phyloP scores from a whole-genome alignment of 805 yeast species.

The Yarrowia alimentaria region DNA sequence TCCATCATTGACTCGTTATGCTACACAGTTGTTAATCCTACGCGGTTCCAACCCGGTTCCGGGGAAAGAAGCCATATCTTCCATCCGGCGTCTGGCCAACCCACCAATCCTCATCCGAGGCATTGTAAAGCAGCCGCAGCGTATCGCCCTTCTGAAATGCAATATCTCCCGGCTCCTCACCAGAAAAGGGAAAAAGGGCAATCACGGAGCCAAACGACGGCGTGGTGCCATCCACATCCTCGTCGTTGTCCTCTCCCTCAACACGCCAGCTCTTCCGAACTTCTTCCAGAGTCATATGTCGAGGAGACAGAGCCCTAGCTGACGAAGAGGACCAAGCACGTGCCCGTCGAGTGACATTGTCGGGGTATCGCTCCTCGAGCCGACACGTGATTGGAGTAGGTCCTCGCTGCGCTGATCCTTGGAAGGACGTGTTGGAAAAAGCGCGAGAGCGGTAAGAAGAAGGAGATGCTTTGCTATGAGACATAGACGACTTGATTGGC shows the following conservation, averaged over 20 bases:
- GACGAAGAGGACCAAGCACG: conserved; percentile 36
- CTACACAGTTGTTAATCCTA: no score
- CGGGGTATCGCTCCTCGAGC: conserved; percentile 28
- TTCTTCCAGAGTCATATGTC: conserved; percentile 8
- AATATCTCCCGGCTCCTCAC: conserved; percentile 43
- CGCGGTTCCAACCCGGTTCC: conserved; percentile 43
- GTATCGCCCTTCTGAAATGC: conserved; percentile 42
- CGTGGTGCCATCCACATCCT: neutral
- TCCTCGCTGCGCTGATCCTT: conserved; percentile 5
- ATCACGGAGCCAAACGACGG: conserved; percentile 26
- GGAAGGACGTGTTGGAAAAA: conserved; percentile 5
- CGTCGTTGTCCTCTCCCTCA: conserved; percentile 12
- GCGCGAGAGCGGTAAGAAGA: conserved; percentile 10
- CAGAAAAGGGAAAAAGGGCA: conserved; percentile 41
- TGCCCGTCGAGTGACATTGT: conserved; percentile 30
- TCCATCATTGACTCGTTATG: no score
- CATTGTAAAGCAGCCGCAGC: conserved; percentile 41
- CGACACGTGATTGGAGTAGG: conserved; percentile 17
- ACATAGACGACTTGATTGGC: neutral
- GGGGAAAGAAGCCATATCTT: conserved; percentile 47
- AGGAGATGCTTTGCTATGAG: neutral
- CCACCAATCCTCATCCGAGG: conserved; percentile 51
- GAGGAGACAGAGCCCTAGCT: conserved; percentile 34
- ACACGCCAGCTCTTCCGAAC: conserved; percentile 14
- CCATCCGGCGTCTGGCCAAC: conserved; percentile 46